Percentiles rank a stretch among this genome's conserved stretches.
These are phyloP conservation scores for Yamadazyma diospyri DNA, from an alignment of 1,139 yeast genomes.

Conservation along the genomic window DNA sequence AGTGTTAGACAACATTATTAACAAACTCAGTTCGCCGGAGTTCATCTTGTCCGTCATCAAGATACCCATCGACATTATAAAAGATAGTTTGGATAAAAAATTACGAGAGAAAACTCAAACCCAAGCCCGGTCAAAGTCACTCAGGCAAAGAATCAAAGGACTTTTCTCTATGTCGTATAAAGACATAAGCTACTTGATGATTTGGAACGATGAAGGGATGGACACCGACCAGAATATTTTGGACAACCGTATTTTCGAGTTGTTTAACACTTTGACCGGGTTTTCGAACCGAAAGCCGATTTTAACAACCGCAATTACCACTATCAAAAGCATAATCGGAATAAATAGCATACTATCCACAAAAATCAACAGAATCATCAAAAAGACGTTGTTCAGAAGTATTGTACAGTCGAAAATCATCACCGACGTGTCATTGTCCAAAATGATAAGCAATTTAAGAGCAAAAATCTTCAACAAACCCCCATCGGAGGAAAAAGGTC, in stretches of 20 bases:
- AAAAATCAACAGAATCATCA: conserved; percentile 18
- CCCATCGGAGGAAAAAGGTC: conserved; percentile 4
- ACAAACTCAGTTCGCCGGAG: conserved; percentile 27
- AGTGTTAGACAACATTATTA: conserved; percentile 27
- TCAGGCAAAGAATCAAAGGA: conserved; percentile 9
- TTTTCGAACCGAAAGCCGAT: conserved; percentile 30
- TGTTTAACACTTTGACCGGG: conserved; percentile 26
- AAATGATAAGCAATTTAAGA: conserved; percentile 19
- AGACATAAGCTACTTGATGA: conserved; percentile 14
- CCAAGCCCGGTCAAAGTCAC: conserved; percentile 4
- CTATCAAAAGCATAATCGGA: conserved; percentile 13
- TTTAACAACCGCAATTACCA: conserved; percentile 16
- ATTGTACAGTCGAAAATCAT: conserved; percentile 14
- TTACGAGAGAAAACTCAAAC: too few relatives aligned
- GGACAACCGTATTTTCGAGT: conserved; percentile 21
- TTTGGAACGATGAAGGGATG: conserved; percentile 10
- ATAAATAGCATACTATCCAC: conserved; percentile 13
- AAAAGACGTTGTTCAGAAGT: conserved; percentile 15
- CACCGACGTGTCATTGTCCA: conserved; percentile 19
- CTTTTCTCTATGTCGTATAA: conserved; percentile 12
- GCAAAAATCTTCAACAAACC: conserved; percentile 17
- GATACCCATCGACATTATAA: conserved; percentile 6
- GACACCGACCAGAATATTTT: conserved; percentile 9
- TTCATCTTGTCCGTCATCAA: conserved; percentile 22
- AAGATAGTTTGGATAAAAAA: conserved; percentile 4